These are phyloP conservation scores for Suaeda aralocaspica DNA, from an alignment of 148 eudicot species.

Conservation along the genomic window DNA sequence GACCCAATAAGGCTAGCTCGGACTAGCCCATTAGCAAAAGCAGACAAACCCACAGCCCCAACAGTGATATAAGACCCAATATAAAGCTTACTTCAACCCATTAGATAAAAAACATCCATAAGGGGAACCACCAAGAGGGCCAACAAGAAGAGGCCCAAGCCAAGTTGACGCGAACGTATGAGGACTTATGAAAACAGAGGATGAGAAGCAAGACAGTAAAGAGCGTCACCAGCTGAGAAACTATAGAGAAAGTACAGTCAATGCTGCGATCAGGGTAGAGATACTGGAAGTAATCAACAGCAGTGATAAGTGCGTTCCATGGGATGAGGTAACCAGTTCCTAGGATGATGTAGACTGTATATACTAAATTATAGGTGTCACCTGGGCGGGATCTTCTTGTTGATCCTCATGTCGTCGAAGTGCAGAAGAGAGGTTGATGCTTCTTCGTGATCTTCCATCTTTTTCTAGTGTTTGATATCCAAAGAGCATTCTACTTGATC, in stretches of 20 bases:
- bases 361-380: slow-evolving; percentile 58
- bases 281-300: slow-evolving; percentile 78
- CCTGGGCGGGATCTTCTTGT: slow-evolving; percentile 37
- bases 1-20: slow-evolving; percentile 72
- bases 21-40: slow-evolving; percentile 70
- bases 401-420: too few relatives aligned
- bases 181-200: slow-evolving; percentile 18
- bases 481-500: too few relatives aligned
- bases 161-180: slow-evolving; percentile 50
- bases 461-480: too few relatives aligned
- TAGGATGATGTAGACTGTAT: slow-evolving; percentile 62
- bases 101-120: slow-evolving; percentile 48
- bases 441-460: too few relatives aligned
- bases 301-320: slow-evolving; percentile 75
- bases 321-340: slow-evolving; percentile 64
- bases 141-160: slow-evolving; percentile 51
- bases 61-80: slow-evolving; percentile 67
- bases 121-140: slow-evolving; percentile 54
- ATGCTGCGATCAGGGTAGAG: slow-evolving; percentile 67
- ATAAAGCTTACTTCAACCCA: slow-evolving; percentile 52
- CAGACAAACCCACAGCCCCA: slow-evolving; percentile 51
- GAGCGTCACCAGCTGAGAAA: slow-evolving; percentile 48
- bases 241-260: slow-evolving; percentile 62
- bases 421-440: too few relatives aligned
- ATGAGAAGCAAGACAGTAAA: slow-evolving; percentile 38